Evolutionary conservation across 192 early-diverging fungal species (phyloP).

Genomic region (Coemansia sp.): DNA sequence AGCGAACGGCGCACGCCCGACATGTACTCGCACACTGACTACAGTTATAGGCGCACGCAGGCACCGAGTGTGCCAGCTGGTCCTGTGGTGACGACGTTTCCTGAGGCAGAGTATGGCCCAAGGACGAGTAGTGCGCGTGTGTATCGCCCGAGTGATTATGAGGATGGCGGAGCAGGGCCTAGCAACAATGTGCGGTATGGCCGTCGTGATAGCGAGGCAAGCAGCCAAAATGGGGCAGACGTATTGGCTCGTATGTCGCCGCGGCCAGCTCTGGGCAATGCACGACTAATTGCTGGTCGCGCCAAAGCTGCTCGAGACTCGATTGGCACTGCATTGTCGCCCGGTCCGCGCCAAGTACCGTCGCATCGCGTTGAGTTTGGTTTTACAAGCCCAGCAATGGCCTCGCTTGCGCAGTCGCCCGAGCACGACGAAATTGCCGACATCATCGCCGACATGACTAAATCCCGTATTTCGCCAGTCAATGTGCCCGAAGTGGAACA

Average conservation of each 20-base stretch:
- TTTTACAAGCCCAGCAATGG: conserved; percentile 23
- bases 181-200: conserved; percentile 12
- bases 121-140: conserved; percentile 16
- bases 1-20: conserved; percentile 41
- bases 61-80: conserved; percentile 12
- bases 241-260: conserved; percentile 9
- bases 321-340: conserved; percentile 10
- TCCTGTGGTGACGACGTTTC: conserved; percentile 16
- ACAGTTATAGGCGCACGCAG: conserved; percentile 18
- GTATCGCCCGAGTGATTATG: conserved; percentile 17
- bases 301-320: conserved; percentile 14
- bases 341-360: conserved; percentile 11
- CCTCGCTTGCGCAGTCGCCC: conserved; percentile 13
- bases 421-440: conserved; percentile 50
- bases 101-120: conserved; percentile 11
- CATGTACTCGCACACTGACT: conserved; percentile 14
- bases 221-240: conserved; percentile 10
- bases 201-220: conserved; percentile 10
- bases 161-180: conserved; percentile 15
- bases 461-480: conserved; percentile 18
- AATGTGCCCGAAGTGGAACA: conserved; percentile 8
- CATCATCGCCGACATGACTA: conserved; percentile 53
- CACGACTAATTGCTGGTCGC: conserved; percentile 12
- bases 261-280: conserved; percentile 3
- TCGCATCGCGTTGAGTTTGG: conserved; percentile 49